Evolutionary conservation across 495 filamentous ascomycete genomes (phyloP).

Genomic region (Parachaetomium inaequale): DNA sequence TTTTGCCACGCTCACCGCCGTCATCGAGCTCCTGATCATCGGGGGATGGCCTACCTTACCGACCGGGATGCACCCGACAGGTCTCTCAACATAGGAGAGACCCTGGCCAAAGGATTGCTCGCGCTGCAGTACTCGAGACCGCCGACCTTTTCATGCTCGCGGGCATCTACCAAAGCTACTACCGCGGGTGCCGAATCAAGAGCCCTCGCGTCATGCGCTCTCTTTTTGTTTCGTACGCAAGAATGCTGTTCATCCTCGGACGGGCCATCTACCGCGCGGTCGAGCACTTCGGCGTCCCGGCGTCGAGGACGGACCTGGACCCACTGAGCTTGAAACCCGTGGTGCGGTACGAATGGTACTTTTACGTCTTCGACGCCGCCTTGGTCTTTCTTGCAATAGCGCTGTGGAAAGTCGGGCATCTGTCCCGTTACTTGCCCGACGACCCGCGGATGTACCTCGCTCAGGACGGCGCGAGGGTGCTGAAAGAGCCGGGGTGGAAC

Average conservation of each 20-base stretch:
- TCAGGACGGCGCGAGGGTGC: background rate
- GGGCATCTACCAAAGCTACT: background rate
- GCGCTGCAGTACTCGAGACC: background rate
- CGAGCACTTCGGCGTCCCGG: background rate
- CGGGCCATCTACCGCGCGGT: background rate
- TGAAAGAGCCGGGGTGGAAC: background rate
- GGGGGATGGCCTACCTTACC: background rate
- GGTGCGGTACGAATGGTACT: constrained; percentile 2
- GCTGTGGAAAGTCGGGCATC: background rate
- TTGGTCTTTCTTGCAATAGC: background rate
- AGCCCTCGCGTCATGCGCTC: background rate
- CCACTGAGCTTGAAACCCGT: background rate
- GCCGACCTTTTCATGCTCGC: background rate
- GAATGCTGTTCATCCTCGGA: background rate
- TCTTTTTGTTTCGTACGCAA: background rate
- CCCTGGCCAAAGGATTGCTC: background rate
- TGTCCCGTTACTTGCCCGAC: background rate
- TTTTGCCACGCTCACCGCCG: background rate
- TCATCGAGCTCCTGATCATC: background rate
- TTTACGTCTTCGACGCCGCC: background rate
- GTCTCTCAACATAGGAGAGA: background rate
- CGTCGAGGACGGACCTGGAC: background rate
- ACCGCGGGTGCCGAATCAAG: background rate
- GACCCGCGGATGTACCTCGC: background rate
- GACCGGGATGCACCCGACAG: background rate